phyloP scores from a whole-genome alignment of 2,329 filamentous ascomycete species.

The Harringtonia aguacate region DNA sequence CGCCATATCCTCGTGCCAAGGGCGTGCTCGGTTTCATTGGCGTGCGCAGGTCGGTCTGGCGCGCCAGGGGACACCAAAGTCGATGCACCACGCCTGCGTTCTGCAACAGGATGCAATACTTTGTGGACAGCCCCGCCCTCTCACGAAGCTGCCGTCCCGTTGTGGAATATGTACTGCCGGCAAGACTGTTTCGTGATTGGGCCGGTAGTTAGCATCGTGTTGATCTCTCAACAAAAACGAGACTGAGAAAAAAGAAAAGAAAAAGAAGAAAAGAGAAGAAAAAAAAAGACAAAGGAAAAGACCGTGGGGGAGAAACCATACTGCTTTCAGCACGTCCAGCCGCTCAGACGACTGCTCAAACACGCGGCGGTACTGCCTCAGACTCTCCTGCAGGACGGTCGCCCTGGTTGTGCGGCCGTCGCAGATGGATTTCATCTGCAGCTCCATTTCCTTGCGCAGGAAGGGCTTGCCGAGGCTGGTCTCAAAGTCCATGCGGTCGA shows the following conservation, averaged over 20 bases:
- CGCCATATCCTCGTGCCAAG: background rate
- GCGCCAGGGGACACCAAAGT: no score
- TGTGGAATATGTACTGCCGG: constrained; percentile 39
- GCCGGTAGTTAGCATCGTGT: constrained; percentile 7
- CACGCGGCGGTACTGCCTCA: constrained; percentile 78
- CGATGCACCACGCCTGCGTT: no score
- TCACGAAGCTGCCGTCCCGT: background rate
- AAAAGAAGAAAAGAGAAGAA: background rate
- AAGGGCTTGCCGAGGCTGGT: constrained; percentile 93
- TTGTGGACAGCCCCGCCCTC: no score
- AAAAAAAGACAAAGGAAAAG: background rate
- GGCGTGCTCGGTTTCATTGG: background rate
- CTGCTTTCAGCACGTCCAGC: constrained; percentile 53
- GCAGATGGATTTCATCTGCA: constrained; percentile 94
- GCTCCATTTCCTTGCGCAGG: constrained; percentile 93
- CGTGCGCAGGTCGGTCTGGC: background rate
- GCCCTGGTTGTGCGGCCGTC: constrained; percentile 68
- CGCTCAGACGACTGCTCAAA: constrained; percentile 74
- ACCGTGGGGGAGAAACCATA: no score
- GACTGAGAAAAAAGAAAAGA: background rate
- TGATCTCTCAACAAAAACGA: background rate
- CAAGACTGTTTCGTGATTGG: constrained; percentile 27
- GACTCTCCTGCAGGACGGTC: constrained; percentile 69
- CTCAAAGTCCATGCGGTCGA: constrained; percentile 88
- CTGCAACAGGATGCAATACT: no score